A percentile compares a stretch with the other conserved stretches of the same genome.
Evolutionary conservation across 768 basidiomycete species (phyloP).

Genomic region (Pleurotus eryngii): DNA sequence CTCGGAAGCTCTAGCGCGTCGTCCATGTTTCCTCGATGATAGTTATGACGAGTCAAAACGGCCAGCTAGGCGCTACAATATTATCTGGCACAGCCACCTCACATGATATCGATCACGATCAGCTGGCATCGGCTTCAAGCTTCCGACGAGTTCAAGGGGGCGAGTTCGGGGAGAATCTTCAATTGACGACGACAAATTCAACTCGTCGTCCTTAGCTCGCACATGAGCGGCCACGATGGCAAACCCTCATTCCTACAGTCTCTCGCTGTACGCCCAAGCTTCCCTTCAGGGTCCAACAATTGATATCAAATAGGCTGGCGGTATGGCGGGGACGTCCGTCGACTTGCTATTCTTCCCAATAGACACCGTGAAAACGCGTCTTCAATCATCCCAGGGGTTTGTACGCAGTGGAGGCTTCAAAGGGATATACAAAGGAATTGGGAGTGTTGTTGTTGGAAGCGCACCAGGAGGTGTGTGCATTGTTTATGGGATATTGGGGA

Average conservation of each 20-base stretch:
- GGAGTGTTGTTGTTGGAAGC: slow-evolving; percentile 91
- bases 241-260: slow-evolving; percentile 46
- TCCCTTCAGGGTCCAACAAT: not conserved
- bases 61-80: not conserved
- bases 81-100: no score
- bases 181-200: no score
- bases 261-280: slow-evolving; percentile 35
- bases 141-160: no score
- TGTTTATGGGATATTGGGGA: not conserved
- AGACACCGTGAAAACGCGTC: slow-evolving; percentile 94
- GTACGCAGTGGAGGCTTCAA: slow-evolving; percentile 79
- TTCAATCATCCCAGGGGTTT: slow-evolving; percentile 89
- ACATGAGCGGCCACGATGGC: slow-evolving; percentile 7
- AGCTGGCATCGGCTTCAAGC: no score
- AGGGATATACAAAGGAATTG: slow-evolving; percentile 91
- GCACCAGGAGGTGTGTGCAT: slow-evolving; percentile 80
- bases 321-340: slow-evolving; percentile 87
- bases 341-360: slow-evolving; percentile 96
- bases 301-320: slow-evolving; percentile 61
- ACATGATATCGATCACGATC: no score
- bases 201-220: not conserved
- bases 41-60: not conserved
- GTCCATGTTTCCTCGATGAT: slow-evolving; percentile 42
- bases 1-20: slow-evolving; percentile 51
- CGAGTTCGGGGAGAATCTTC: no score